Base-by-base conservation (phyloP, 108 stramenopile genomes). In the Pseudonitzschia multistriata region DNA sequence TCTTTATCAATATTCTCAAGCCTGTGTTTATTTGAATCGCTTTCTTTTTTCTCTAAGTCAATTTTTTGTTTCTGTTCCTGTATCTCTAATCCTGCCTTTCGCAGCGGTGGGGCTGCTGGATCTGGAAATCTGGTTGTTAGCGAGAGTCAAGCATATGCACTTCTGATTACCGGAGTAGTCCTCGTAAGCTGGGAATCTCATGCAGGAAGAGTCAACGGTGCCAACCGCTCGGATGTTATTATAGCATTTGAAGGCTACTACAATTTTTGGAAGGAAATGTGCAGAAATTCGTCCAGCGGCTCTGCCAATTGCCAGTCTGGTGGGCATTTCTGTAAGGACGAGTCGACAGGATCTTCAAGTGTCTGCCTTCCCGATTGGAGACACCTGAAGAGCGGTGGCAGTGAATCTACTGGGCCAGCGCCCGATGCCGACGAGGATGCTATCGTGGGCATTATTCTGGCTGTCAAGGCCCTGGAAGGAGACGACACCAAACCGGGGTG, bases 241-340 rank as follows among this genome's bases (percentile, higher is more conserved):
- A 31, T 49, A 24, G 50, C 11, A 28, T 67, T 53, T 52, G 49
- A 67, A 33, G 66, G 71, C 30, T 71, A 76, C n/a, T 76, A 64
- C 48, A 70, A 68, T 63, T 67, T 67, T 24, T 76, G 74, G 74
- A 68, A 76, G 49, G 31, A 71, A n/a, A 76, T 76, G 74, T 76
- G 74, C 49, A 19, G 30, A 4, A 55, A 70, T 34, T 75, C 74
- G 19, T 66, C 48, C 13, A 21, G 19, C 15, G 28, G 30, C 19
- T 31, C 31, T 24, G 7, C 27, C n/a, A 34, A 50, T 37, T 72
- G 71, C 15, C 62, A 72, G 27, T 15, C 49, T 0, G 25, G 21
- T 0, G 61, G 62, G 15, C 25, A 36, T 28, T 48, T 39, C 31
- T 63, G 71, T 27, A 35, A n/a, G 5, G 39, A 39, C 11, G 34